These are phyloP conservation scores for Parsonsia alboflavescens DNA, from an alignment of 257 asterid species.

Conservation along the genomic window DNA sequence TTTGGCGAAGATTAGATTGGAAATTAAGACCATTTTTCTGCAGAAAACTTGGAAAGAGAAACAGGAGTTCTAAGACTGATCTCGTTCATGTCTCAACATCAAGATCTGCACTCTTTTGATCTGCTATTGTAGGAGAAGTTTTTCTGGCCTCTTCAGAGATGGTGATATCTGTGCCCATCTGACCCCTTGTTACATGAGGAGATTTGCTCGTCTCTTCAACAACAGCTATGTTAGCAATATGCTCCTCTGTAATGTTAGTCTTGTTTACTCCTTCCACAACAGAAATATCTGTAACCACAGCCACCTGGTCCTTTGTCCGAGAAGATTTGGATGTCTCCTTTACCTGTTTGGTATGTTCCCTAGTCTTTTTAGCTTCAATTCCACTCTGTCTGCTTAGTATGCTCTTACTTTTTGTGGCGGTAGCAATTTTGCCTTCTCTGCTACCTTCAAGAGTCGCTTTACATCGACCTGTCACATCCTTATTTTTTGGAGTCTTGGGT, in stretches of 20 bases:
- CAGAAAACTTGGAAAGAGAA: constrained; percentile 23
- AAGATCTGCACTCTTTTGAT: constrained; percentile 25
- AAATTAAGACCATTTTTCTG: constrained; percentile 5
- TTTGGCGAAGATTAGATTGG: constrained; percentile 6
- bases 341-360: constrained; percentile 25
- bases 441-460: constrained; percentile 27
- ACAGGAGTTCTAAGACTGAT: constrained; percentile 13
- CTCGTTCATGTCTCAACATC: constrained; percentile 32
- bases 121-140: constrained; percentile 16
- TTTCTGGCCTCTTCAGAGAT: constrained; percentile 16
- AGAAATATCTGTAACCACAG: background rate
- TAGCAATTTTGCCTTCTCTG: constrained; percentile 41
- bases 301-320: background rate
- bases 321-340: constrained; percentile 36
- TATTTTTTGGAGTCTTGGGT: constrained; percentile 44
- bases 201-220: constrained; percentile 19
- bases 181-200: constrained; percentile 2
- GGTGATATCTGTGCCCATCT: constrained; percentile 4
- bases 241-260: background rate
- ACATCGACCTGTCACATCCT: constrained; percentile 34
- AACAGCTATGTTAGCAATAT: constrained; percentile 18
- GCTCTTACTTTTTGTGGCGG: constrained; percentile 39
- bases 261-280: constrained; percentile 8
- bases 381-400: constrained; percentile 23
- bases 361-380: constrained; percentile 33